Evolutionary conservation across 2,329 filamentous ascomycete species (phyloP).

Genomic region (Fusarium humuli): DNA sequence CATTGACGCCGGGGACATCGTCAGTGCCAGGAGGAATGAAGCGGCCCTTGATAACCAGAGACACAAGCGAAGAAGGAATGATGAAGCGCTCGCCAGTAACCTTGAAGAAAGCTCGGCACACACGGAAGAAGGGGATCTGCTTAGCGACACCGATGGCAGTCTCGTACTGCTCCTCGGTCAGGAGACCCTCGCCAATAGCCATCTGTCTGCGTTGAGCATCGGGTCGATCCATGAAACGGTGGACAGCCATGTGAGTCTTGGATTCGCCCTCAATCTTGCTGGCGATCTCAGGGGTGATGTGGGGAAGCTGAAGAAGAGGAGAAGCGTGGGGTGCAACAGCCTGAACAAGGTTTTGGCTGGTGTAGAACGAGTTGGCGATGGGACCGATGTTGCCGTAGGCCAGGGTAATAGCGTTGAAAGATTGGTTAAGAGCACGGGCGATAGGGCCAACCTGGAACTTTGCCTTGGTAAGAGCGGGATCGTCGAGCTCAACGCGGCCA

Average conservation of each 20-base stretch:
- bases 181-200: conserved; percentile 75
- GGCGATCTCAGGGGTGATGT: conserved; percentile 78
- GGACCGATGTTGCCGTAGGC: conserved; percentile 87
- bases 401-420: conserved; percentile 87
- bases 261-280: conserved; percentile 79
- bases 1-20: conserved; percentile 78
- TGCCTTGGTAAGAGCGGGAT: conserved; percentile 79
- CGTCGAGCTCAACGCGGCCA: conserved; percentile 85
- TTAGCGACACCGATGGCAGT: conserved; percentile 80
- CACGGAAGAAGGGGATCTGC: conserved; percentile 84
- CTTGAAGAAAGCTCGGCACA: conserved; percentile 98
- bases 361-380: conserved; percentile 82
- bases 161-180: conserved; percentile 81
- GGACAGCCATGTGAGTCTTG: conserved; percentile 80
- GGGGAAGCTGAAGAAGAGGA: conserved; percentile 89
- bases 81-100: conserved; percentile 94
- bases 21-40: conserved; percentile 88
- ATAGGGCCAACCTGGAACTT: conserved; percentile 92
- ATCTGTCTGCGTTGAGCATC: conserved; percentile 78
- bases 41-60: conserved; percentile 93
- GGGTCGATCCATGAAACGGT: conserved; percentile 88
- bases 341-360: conserved; percentile 89
- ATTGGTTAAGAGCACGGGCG: conserved; percentile 84
- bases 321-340: conserved; percentile 85
- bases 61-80: conserved; percentile 91